Base-by-base conservation (phyloP, 371 early-diverging fungal genomes). In the Batkoa obscura region DNA sequence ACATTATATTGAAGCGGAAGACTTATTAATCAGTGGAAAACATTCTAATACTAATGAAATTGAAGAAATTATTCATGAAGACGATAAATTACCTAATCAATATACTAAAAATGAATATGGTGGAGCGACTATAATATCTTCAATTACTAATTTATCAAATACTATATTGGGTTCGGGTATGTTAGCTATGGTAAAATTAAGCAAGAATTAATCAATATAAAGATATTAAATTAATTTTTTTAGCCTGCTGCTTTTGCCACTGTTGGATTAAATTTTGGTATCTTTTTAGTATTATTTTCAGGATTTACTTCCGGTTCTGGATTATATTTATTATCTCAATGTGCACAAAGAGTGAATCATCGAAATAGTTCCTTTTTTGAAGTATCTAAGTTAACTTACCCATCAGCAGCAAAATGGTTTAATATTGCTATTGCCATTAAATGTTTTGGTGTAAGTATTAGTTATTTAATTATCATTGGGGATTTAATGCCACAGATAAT, bases 381-480 rank as follows among this genome's bases (percentile, higher is more conserved):
- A 10, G 76, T 94, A 41, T 80, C 94, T 8, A 76, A 84, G 58
- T 69, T 89, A 53, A 94, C 93, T 9, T 94, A 95, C 70, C 98
- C 98, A 33, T 67, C 70, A 43, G 85, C 93, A 2, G 87, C 88
- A 3, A 69, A 92, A 15, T 76, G 82, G 42, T 94, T 99, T 62
- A 99, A 99, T 64, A 55, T 84, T 36, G 96, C 98, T 37, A 95
- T 99, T 61, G 99, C 98, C 34, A 72, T 98, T 63, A 99, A 99
- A 67, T 99, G 99, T 66, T 98, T 99, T 74, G 99, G 99, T 31
- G 99, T 99, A 1, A 82, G 90, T 13, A 74, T 92, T 36, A 93
- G 95, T n/a, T 99, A 99, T 67, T 69, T 99, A 43, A 88, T 99
- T 50, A 94, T 99, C 59, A 78, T 91, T 59, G 93, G 95, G 52